Conservation (phyloP, 148 eudicot genomes). For the Rhododendron williamsianum region DNA sequence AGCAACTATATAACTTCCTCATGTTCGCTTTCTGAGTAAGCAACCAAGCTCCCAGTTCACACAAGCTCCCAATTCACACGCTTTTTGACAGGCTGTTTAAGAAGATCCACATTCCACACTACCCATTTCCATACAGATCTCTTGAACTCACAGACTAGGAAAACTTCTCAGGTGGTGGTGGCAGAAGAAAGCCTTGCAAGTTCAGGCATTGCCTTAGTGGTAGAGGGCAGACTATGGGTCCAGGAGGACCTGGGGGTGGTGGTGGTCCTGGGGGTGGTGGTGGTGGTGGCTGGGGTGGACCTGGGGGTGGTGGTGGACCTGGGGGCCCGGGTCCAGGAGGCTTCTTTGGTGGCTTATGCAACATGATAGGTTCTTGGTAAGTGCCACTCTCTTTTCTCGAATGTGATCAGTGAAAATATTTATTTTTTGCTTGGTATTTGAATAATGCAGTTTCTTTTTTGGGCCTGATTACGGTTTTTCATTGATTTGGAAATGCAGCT, state of each 20-base stretch:
- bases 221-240: background rate
- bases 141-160: background rate
- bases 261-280: conserved; percentile 7
- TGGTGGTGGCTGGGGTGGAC: conserved; percentile 17
- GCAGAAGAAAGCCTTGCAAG: background rate
- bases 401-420: background rate
- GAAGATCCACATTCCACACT: background rate
- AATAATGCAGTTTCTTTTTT: background rate
- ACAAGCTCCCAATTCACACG: background rate
- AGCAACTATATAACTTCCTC: background rate
- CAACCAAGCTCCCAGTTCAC: background rate
- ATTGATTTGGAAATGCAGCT: conserved; percentile 14
- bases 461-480: background rate
- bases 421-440: background rate
- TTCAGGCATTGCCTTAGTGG: background rate
- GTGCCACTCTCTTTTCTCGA: background rate
- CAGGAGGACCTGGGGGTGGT: conserved; percentile 11
- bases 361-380: conserved; percentile 19
- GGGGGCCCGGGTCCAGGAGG: conserved; percentile 10
- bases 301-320: conserved; percentile 1
- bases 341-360: conserved; percentile 18
- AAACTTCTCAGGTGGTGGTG: background rate
- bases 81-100: background rate
- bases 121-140: background rate
- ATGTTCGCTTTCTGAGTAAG: background rate